phyloP scores from a whole-genome alignment of 768 basidiomycete genomes.

The Termitomyces sp. region DNA sequence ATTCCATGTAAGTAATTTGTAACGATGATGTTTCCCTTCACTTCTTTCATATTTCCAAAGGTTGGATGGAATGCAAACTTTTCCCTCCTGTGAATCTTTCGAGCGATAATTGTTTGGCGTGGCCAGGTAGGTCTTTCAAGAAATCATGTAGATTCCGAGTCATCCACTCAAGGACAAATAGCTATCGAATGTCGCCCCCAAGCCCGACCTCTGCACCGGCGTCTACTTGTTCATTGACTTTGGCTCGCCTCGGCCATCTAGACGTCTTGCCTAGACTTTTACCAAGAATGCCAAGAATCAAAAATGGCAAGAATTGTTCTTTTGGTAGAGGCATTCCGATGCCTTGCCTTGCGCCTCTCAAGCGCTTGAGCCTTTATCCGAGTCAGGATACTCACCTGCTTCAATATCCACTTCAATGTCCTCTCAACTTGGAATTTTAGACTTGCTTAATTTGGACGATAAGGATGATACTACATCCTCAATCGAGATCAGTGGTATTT shows the following conservation, averaged over 20 bases:
- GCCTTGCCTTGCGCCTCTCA: neutral
- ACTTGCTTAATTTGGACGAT: neutral
- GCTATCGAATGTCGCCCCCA: neutral
- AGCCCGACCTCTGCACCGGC: neutral
- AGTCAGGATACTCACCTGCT: neutral
- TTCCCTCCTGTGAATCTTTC: neutral
- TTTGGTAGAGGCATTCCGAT: neutral
- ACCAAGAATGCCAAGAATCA: slow-evolving; percentile 2
- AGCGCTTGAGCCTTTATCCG: neutral
- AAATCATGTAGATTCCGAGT: neutral
- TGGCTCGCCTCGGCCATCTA: neutral
- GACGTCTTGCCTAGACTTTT: neutral
- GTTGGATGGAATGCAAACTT: neutral
- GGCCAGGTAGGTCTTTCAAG: neutral
- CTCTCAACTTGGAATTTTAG: neutral
- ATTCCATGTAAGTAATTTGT: no score
- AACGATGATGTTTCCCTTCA: neutral
- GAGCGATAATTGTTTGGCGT: neutral
- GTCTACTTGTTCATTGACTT: neutral
- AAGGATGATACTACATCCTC: no score
- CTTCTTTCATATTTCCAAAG: neutral
- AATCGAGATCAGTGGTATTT: neutral
- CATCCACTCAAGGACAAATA: neutral
- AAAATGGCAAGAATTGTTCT: neutral
- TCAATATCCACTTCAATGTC: neutral